Evolutionary conservation across 768 basidiomycete species (phyloP).

Genomic region (Tricholomella constricta): DNA sequence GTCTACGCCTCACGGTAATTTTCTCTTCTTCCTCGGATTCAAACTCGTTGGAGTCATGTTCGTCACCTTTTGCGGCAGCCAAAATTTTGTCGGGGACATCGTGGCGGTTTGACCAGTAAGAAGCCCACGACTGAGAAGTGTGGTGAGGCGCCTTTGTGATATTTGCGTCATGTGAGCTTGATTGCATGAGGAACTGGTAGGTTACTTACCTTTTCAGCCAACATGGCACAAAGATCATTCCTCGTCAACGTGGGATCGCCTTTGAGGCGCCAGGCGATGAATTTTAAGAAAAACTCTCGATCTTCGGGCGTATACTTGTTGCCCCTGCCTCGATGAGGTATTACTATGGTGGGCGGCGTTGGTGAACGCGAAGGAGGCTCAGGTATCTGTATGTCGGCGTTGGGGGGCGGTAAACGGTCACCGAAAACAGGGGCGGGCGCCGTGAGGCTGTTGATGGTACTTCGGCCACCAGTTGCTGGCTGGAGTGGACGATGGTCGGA

Average conservation of each 20-base stretch:
- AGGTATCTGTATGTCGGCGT: slow-evolving; percentile 60
- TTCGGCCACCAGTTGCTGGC: slow-evolving; percentile 36
- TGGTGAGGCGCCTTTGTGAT: slow-evolving; percentile 65
- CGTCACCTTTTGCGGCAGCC: slow-evolving; percentile 41
- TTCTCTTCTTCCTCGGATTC: slow-evolving; percentile 25
- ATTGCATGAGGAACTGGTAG: slow-evolving; percentile 7
- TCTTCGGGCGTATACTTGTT: slow-evolving; percentile 70
- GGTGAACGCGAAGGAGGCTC: slow-evolving; percentile 71
- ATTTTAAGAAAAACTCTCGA: slow-evolving; percentile 65
- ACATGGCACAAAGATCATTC: slow-evolving; percentile 51
- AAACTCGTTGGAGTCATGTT: slow-evolving; percentile 25
- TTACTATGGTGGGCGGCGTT: slow-evolving; percentile 56
- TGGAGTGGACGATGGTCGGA: slow-evolving; percentile 23
- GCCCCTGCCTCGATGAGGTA: slow-evolving; percentile 48
- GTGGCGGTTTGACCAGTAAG: slow-evolving; percentile 67
- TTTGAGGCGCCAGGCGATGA: slow-evolving; percentile 62
- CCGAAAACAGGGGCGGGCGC: slow-evolving; percentile 50
- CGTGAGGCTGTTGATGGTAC: slow-evolving; percentile 64
- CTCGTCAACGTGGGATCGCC: slow-evolving; percentile 54
- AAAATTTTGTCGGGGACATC: slow-evolving; percentile 69
- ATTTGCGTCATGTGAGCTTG: slow-evolving; percentile 9
- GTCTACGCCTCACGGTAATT: slow-evolving; percentile 22
- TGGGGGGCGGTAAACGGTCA: slow-evolving; percentile 56
- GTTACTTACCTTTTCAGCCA: slow-evolving; percentile 55
- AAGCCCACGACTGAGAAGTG: slow-evolving; percentile 59